Percentiles rank a stretch among this genome's conserved stretches.
phyloP scores from a whole-genome alignment of 2,329 filamentous ascomycete species.

The Neofusicoccum umdonicola region DNA sequence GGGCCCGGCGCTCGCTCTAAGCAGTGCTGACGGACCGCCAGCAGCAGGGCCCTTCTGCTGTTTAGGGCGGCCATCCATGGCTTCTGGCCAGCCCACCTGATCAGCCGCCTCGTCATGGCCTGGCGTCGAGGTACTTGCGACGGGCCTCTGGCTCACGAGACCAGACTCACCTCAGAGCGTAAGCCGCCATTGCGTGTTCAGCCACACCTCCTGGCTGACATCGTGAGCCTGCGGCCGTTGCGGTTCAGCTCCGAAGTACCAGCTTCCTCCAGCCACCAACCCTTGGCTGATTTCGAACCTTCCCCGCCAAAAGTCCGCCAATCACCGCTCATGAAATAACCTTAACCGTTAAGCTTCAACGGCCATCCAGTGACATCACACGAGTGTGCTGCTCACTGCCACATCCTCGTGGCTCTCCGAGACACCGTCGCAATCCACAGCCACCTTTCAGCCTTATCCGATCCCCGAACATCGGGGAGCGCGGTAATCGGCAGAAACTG shows the following conservation, averaged over 20 bases:
- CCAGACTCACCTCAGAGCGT: slow-evolving; percentile 6
- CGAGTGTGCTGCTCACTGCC: neutral
- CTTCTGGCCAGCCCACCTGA: neutral
- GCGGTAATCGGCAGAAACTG: neutral
- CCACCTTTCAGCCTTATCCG: neutral
- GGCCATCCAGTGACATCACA: neutral
- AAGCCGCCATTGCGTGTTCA: neutral
- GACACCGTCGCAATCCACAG: neutral
- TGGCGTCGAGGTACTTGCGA: neutral
- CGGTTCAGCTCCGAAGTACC: neutral
- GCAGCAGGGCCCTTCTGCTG: neutral
- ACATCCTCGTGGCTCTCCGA: neutral
- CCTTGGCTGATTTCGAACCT: neutral
- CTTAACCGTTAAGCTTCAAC: slow-evolving; percentile 4
- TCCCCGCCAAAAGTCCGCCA: neutral
- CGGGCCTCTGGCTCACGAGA: neutral
- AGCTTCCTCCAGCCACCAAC: neutral
- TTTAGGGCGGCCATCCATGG: neutral
- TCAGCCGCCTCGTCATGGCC: neutral
- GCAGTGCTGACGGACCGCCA: slow-evolving; percentile 6
- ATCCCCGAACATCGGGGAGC: neutral
- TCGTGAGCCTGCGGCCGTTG: neutral
- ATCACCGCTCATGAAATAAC: neutral
- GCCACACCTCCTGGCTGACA: slow-evolving; percentile 2
- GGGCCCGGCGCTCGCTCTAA: neutral